Conservation (phyloP, 257 asterid species). For the Scutellaria baicalensis region DNA sequence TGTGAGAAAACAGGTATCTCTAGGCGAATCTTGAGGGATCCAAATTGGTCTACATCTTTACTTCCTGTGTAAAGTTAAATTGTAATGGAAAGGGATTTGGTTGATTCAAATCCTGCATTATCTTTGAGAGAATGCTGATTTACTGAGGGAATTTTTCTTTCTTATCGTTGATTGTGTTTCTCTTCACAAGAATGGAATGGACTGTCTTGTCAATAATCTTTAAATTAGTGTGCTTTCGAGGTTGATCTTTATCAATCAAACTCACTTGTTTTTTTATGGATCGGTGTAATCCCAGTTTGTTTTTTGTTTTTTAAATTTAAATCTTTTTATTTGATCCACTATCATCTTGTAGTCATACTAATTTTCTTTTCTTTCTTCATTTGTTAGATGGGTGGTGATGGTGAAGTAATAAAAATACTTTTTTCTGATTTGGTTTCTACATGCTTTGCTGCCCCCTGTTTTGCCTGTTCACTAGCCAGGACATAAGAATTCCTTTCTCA, state of each 20-base stretch:
- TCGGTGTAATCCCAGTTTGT: conserved; percentile 14
- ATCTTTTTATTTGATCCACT: neutral
- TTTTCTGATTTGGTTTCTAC: neutral
- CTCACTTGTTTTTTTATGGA: conserved; percentile 2
- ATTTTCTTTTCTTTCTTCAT: neutral
- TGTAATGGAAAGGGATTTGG: neutral
- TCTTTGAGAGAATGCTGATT: neutral
- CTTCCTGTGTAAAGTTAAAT: neutral
- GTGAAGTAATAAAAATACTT: neutral
- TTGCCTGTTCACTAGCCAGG: neutral
- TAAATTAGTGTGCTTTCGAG: neutral
- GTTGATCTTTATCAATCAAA: conserved; percentile 9
- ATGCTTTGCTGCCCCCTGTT: neutral
- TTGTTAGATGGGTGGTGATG: neutral
- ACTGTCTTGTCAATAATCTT: neutral
- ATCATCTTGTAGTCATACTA: neutral
- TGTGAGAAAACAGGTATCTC: neutral
- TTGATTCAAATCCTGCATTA: neutral
- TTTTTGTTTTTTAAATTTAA: neutral
- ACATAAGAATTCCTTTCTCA: neutral
- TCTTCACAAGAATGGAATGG: neutral
- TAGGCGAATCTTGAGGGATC: conserved; percentile 20
- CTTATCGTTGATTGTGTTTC: neutral
- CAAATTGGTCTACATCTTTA: neutral
- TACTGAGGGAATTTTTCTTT: neutral